A percentile compares a stretch with the other conserved stretches of the same genome.
phyloP scores from a whole-genome alignment of 2,329 filamentous ascomycete species.

The Penicillium sp. region DNA sequence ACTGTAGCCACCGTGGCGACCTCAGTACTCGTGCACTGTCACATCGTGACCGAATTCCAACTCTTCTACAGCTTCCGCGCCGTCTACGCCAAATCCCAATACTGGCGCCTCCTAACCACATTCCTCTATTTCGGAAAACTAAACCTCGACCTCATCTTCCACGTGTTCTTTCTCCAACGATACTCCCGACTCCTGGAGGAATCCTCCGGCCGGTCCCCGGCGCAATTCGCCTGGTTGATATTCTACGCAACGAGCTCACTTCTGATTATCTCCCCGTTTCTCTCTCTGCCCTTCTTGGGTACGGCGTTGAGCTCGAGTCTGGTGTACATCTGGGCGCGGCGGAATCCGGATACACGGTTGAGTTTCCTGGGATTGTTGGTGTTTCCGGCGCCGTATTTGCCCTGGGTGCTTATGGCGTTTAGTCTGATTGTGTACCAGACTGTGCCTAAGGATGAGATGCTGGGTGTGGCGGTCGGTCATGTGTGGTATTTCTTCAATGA shows the following conservation, averaged over 20 bases:
- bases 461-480: slow-evolving; percentile 92
- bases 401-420: slow-evolving; percentile 94
- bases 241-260: slow-evolving; percentile 82
- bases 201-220: slow-evolving; percentile 86
- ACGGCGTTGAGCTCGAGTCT: slow-evolving; percentile 89
- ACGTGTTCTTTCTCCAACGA: slow-evolving; percentile 97
- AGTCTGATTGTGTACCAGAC: slow-evolving; percentile 88
- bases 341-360: slow-evolving; percentile 88
- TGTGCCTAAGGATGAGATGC: slow-evolving; percentile 93
- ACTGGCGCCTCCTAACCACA: slow-evolving; percentile 94
- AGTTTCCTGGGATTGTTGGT: slow-evolving; percentile 88
- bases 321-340: slow-evolving; percentile 96
- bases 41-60: slow-evolving; percentile 90
- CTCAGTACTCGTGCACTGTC: slow-evolving; percentile 88
- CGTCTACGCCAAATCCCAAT: slow-evolving; percentile 93
- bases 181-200: slow-evolving; percentile 96
- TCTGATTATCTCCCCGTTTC: slow-evolving; percentile 80
- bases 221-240: slow-evolving; percentile 93
- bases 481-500: slow-evolving; percentile 98
- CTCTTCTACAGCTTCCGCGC: slow-evolving; percentile 95
- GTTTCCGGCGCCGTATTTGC: slow-evolving; percentile 92
- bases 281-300: slow-evolving; percentile 93
- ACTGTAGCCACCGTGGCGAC: slow-evolving; percentile 89
- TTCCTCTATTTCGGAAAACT: slow-evolving; percentile 98
- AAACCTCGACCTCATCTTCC: slow-evolving; percentile 91